phyloP scores from a whole-genome alignment of 257 asterid species.

The Henckelia pumila region DNA sequence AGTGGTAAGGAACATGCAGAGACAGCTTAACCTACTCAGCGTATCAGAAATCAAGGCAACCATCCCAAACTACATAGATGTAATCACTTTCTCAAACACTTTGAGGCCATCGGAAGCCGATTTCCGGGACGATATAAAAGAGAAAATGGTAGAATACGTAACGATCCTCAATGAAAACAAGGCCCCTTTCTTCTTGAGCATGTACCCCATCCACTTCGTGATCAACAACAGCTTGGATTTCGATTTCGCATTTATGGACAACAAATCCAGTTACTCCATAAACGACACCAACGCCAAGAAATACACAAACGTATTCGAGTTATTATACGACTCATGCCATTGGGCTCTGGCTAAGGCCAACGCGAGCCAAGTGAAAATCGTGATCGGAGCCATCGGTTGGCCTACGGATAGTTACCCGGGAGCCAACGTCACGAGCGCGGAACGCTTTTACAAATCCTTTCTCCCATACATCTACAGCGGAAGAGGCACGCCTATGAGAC shows the following conservation, averaged over 20 bases:
- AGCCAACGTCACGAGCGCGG: constrained; percentile 32
- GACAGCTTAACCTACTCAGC: not conserved
- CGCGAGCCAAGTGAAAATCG: constrained; percentile 28
- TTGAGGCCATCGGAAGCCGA: constrained; percentile 38
- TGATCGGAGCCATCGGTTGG: constrained; percentile 57
- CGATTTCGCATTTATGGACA: not conserved
- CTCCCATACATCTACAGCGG: constrained; percentile 31
- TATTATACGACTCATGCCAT: constrained; percentile 9
- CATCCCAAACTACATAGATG: constrained; percentile 29
- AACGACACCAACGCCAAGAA: not conserved
- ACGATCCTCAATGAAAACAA: constrained; percentile 7
- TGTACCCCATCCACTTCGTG: constrained; percentile 39
- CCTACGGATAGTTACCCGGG: constrained; percentile 49
- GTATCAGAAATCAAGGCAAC: constrained; percentile 8
- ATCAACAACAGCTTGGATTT: constrained; percentile 1
- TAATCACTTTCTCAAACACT: not conserved
- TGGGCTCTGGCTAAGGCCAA: constrained; percentile 43
- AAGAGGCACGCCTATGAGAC: constrained; percentile 45
- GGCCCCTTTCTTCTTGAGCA: constrained; percentile 36
- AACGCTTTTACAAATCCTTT: constrained; percentile 35
- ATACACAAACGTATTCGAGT: not conserved
- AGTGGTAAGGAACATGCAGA: not conserved
- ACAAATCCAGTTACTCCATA: not conserved
- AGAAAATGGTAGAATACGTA: constrained; percentile 23
- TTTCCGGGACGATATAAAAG: constrained; percentile 39